phyloP scores from a whole-genome alignment of 805 yeast species.

The Candida morakotiae region DNA sequence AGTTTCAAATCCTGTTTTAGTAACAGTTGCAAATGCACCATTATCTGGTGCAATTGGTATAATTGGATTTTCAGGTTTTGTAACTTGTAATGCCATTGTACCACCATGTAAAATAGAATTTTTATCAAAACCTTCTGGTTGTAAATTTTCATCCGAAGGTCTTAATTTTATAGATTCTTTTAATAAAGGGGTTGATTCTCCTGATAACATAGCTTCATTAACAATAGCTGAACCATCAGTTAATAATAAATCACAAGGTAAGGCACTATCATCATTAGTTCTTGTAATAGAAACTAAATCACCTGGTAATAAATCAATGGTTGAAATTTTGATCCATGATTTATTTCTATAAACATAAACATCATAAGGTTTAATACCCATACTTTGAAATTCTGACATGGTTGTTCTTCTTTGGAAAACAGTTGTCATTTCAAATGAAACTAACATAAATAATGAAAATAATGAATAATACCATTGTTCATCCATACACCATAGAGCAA shows the following conservation, averaged over 20 bases:
- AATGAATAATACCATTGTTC: constrained; percentile 95
- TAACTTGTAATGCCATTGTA: constrained; percentile 90
- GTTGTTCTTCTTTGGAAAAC: constrained; percentile 95
- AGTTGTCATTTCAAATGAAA: constrained; percentile 88
- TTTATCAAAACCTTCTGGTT: constrained; percentile 81
- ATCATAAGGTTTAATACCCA: constrained; percentile 92
- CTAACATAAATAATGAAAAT: constrained; percentile 86
- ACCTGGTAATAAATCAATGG: constrained; percentile 82
- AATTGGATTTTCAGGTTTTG: constrained; percentile 52
- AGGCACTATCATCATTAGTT: constrained; percentile 84
- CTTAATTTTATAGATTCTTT: constrained; percentile 88
- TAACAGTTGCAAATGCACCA: constrained; percentile 88
- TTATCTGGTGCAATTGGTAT: constrained; percentile 76
- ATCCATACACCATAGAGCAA: constrained; percentile 93
- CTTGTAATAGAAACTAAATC: constrained; percentile 85
- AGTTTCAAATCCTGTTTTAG: constrained; percentile 97
- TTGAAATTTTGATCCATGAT: constrained; percentile 65
- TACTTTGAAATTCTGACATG: constrained; percentile 90
- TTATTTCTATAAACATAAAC: constrained; percentile 68
- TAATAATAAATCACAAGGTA: constrained; percentile 89
- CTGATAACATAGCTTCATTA: constrained; percentile 98
- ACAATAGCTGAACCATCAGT: constrained; percentile 91
- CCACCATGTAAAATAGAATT: constrained; percentile 92
- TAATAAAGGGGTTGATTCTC: constrained; percentile 95
- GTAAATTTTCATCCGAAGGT: constrained; percentile 63